phyloP scores from a whole-genome alignment of 768 basidiomycete genomes.

The Cystoderma amianthinum region DNA sequence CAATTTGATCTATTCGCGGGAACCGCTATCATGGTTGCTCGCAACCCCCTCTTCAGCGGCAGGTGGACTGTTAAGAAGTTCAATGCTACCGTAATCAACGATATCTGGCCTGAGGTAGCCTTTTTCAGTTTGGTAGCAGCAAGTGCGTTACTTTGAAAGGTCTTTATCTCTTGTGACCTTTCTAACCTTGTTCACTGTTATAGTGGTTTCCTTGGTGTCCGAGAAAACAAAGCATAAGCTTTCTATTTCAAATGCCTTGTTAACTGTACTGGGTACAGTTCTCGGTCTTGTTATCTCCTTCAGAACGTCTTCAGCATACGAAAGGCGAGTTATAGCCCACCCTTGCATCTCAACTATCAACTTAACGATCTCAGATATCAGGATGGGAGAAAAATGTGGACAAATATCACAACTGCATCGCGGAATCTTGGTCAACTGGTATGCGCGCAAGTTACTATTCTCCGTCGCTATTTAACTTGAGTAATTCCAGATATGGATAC shows the following conservation, averaged over 20 bases:
- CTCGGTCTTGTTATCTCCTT: constrained; percentile 69
- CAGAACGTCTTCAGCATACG: constrained; percentile 66
- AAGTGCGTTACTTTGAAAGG: constrained; percentile 28
- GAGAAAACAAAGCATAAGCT: constrained; percentile 39
- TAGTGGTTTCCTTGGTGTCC: constrained; percentile 56
- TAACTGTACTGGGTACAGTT: constrained; percentile 70
- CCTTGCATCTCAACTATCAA: not conserved
- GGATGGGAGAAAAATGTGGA: constrained; percentile 70
- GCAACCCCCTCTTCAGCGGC: constrained; percentile 39
- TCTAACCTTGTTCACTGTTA: not conserved
- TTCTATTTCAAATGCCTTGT: constrained; percentile 43
- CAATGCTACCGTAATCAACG: constrained; percentile 54
- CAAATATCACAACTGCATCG: constrained; percentile 47
- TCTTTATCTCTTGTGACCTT: too few species aligned
- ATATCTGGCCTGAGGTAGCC: constrained; percentile 57
- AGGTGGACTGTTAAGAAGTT: constrained; percentile 43
- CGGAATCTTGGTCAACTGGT: constrained; percentile 56
- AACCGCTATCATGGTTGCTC: constrained; percentile 27
- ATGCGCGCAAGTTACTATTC: constrained; percentile 11
- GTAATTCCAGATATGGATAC: constrained; percentile 43
- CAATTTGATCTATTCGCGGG: not conserved
- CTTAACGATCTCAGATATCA: constrained; percentile 36
- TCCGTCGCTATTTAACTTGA: not conserved
- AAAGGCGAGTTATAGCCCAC: constrained; percentile 31
- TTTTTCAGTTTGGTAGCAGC: constrained; percentile 58